These are phyloP conservation scores for Aspergillus caelatus DNA, from an alignment of 2,329 filamentous ascomycete species.

Conservation along the genomic window DNA sequence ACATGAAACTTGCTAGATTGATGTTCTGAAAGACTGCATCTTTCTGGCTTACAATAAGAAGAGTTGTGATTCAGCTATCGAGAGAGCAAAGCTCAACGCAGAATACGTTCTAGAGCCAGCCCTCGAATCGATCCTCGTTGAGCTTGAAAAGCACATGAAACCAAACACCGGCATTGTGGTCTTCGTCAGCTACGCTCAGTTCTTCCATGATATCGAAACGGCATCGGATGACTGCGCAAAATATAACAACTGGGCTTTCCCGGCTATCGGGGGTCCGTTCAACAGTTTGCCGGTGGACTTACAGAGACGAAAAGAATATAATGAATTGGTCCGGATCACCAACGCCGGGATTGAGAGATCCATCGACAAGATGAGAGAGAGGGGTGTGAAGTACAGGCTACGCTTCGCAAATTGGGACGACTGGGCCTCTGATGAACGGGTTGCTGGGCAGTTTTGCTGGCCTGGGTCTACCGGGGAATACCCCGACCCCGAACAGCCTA, in stretches of 20 bases:
- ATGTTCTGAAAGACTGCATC: slow-evolving; percentile 27
- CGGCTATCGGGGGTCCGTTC: neutral
- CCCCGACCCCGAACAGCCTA: slow-evolving; percentile 32
- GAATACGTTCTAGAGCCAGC: slow-evolving; percentile 1
- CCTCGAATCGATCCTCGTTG: slow-evolving; percentile 1
- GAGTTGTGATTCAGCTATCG: slow-evolving; percentile 14
- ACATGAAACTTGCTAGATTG: neutral
- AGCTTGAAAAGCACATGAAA: slow-evolving; percentile 3
- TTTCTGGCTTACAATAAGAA: slow-evolving; percentile 19
- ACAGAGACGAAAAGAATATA: slow-evolving; percentile 7
- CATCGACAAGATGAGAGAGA: neutral
- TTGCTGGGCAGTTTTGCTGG: slow-evolving; percentile 36
- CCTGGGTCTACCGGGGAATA: slow-evolving; percentile 17
- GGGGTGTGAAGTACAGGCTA: slow-evolving; percentile 14
- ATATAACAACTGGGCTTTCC: slow-evolving; percentile 12
- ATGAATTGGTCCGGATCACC: slow-evolving; percentile 8
- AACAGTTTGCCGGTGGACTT: neutral
- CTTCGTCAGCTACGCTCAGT: slow-evolving; percentile 9
- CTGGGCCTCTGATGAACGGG: slow-evolving; percentile 27
- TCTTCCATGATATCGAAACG: slow-evolving; percentile 5
- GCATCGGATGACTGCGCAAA: slow-evolving; percentile 1
- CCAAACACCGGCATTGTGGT: neutral
- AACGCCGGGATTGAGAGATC: slow-evolving; percentile 1
- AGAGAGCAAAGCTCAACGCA: slow-evolving; percentile 6
- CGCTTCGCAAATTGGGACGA: slow-evolving; percentile 32